These are phyloP conservation scores for Diaporthe ilicicola DNA, from an alignment of 2,329 filamentous ascomycete species.

Conservation along the genomic window DNA sequence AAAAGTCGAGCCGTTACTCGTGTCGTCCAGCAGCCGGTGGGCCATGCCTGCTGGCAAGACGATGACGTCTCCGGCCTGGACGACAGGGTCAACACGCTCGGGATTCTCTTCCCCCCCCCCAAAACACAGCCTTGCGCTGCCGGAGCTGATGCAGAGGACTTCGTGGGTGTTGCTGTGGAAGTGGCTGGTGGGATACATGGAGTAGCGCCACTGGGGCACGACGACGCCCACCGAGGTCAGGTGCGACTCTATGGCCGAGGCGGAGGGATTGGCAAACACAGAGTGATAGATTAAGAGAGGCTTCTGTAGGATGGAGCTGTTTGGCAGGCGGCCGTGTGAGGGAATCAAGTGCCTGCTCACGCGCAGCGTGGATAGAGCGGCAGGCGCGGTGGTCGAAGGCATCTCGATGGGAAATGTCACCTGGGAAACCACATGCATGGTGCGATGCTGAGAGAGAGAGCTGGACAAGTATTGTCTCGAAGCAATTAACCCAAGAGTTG, in stretches of 20 bases:
- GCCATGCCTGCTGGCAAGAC: conserved; percentile 72
- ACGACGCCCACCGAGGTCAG: conserved; percentile 63
- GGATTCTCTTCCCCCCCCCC: conserved; percentile 72
- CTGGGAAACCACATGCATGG: no score
- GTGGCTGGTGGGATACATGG: conserved; percentile 72
- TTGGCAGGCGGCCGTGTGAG: conserved; percentile 64
- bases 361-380: conserved; percentile 57
- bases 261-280: conserved; percentile 55
- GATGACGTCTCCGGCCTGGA: conserved; percentile 67
- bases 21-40: conserved; percentile 68
- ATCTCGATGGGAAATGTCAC: background rate
- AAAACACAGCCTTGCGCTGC: conserved; percentile 70
- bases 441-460: no score
- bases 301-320: conserved; percentile 69
- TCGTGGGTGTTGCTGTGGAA: conserved; percentile 76
- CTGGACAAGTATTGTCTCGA: no score
- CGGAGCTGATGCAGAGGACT: conserved; percentile 67
- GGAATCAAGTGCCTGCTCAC: conserved; percentile 69
- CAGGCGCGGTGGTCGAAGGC: conserved; percentile 31
- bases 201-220: conserved; percentile 71
- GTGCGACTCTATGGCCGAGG: conserved; percentile 64
- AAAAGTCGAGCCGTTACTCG: conserved; percentile 55
- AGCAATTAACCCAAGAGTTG: no score
- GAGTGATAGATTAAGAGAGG: conserved; percentile 73
- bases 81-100: conserved; percentile 60